Base-by-base conservation (phyloP, 768 basidiomycete species). In the Collybiopsis luxurians region DNA sequence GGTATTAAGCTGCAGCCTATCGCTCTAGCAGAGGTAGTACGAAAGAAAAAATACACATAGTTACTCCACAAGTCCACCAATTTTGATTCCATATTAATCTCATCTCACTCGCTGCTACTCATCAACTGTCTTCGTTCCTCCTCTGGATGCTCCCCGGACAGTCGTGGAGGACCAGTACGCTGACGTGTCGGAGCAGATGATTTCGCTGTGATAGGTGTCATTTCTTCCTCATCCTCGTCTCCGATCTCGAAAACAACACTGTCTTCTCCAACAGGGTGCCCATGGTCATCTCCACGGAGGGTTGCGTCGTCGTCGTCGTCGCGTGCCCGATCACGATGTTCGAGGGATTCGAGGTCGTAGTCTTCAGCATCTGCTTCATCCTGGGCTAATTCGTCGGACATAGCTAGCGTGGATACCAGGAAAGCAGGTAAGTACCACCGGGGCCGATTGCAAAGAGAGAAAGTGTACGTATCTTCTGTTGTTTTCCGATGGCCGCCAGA, bases 341-440 rank as follows among this genome's bases (percentile, higher is more conserved):
- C 82, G 53, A 95, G 75, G 13, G 88, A 76, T 63, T 94, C 93
- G 26, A 92, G 76, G 65, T 95, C 93, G 64, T 93, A 95, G 66
- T 95, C 89, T 67, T 97, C 92, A 0, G 92, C 95, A 61, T 95
- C 95, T 64, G 89, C 87, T 66, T 95, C 93, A 64, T 95, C 89
- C 73, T 95, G 94, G 24, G 97, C 93, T 52, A 98, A 73, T 74
- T 99, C 97, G 61, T 98, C 95, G 24, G 92, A 95, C 89, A 98
- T 95, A 34, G 93, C 86, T 59, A 99, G 84, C 69, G 89, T 90
- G 61, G 66, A 79, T 63, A 79, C 73, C 73, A 47, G 70, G 59
- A 42, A 24, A 7, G 63, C 68, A 66, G 23, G 36, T 57, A 49
- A 56, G 54, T 55, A 43, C 65, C 57, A 72, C 63, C 59, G 55